A percentile compares a stretch with the other conserved stretches of the same genome.
These are phyloP conservation scores for Ascochyta fabae DNA, from an alignment of 2,329 filamentous ascomycete species.

Conservation along the genomic window DNA sequence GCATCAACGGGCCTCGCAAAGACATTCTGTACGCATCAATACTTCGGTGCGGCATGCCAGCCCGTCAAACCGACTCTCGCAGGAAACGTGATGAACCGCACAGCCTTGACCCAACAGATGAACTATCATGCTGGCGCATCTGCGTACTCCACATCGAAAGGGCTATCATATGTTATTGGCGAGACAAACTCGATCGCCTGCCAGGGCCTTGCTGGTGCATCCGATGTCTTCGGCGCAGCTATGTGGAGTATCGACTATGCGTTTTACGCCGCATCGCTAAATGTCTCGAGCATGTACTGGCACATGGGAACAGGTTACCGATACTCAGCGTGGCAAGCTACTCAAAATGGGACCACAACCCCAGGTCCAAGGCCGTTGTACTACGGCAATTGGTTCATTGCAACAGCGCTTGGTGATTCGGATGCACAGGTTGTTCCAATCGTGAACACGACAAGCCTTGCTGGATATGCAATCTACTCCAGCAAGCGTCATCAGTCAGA, in stretches of 20 bases:
- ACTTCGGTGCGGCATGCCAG: conserved; percentile 24
- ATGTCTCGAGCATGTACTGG: conserved; percentile 66
- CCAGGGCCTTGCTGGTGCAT: conserved; percentile 67
- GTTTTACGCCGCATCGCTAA: conserved; percentile 60
- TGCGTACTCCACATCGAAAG: conserved; percentile 48
- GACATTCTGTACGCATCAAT: conserved; percentile 28
- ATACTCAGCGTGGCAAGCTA: conserved; percentile 67
- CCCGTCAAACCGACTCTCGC: conserved; percentile 57
- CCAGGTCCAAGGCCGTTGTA: conserved; percentile 54
- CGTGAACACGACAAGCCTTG: conserved; percentile 14
- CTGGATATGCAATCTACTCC: conserved; percentile 22
- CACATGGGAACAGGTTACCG: conserved; percentile 70
- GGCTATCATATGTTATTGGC: conserved; percentile 62
- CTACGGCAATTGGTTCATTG: conserved; percentile 66
- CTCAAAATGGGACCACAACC: conserved; percentile 64
- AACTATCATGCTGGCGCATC: conserved; percentile 55
- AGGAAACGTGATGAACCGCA: conserved; percentile 70
- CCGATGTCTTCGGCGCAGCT: conserved; percentile 69
- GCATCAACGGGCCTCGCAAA: conserved; percentile 14
- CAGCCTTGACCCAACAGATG: conserved; percentile 57
- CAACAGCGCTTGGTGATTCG: conserved; percentile 59
- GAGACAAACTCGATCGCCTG: conserved; percentile 69
- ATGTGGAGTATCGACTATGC: conserved; percentile 70
- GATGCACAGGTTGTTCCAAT: conserved; percentile 18
- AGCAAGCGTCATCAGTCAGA: neutral